Evolutionary conservation across 148 eudicot genomes (phyloP).

Genomic region (Arbutus unedo): DNA sequence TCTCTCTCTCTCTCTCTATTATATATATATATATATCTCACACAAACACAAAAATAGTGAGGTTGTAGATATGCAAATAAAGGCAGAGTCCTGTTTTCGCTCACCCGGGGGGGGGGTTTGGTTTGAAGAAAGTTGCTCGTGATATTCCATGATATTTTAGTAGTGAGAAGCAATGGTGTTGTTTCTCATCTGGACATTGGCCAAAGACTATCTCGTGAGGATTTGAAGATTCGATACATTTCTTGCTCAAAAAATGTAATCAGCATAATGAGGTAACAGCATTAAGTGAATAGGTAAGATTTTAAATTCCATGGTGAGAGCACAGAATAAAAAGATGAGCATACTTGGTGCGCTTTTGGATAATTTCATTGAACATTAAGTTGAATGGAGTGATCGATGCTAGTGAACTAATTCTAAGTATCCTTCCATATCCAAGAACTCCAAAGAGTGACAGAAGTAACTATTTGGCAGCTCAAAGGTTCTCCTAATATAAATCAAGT

Average conservation of each 20-base stretch:
- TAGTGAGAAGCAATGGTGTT: background rate
- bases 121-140: background rate
- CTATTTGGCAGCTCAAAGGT: slow-evolving; percentile 2
- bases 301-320: background rate
- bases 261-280: background rate
- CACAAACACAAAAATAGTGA: background rate
- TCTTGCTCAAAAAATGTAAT: background rate
- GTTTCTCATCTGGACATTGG: background rate
- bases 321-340: background rate
- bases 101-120: too few species aligned
- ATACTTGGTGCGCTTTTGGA: background rate
- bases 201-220: background rate
- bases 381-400: background rate
- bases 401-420: background rate
- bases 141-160: background rate
- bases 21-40: background rate
- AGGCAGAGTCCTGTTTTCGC: background rate
- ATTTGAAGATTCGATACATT: background rate
- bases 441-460: background rate
- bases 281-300: background rate
- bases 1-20: background rate
- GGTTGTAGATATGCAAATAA: background rate
- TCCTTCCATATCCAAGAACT: background rate
- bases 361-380: background rate
- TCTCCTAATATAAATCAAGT: background rate